Evolutionary conservation across 2,329 filamentous ascomycete genomes (phyloP).

Genomic region (Didymella exigua): DNA sequence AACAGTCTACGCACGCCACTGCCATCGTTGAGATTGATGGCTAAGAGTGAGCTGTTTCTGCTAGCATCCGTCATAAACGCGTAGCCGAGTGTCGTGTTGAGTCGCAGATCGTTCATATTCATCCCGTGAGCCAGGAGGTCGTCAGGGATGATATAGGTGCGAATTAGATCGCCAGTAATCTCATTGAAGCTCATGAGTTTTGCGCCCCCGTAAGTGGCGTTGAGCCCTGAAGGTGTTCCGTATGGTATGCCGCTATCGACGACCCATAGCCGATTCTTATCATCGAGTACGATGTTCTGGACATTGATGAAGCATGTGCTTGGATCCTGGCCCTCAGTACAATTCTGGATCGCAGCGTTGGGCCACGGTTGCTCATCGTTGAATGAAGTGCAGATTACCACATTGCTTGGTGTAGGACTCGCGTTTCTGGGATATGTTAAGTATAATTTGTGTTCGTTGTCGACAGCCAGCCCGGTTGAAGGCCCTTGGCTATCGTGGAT

Average conservation of each 20-base stretch:
- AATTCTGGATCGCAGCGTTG: conserved; percentile 50
- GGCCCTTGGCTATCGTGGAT: conserved; percentile 48
- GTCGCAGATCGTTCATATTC: conserved; percentile 52
- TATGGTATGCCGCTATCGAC: conserved; percentile 51
- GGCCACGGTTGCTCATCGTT: conserved; percentile 50
- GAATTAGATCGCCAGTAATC: conserved; percentile 38
- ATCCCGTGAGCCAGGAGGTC: conserved; percentile 42
- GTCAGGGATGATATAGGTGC: conserved; percentile 49
- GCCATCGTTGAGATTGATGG: conserved; percentile 49
- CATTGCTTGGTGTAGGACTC: conserved; percentile 46
- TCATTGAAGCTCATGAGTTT: conserved; percentile 53
- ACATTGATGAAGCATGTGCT: conserved; percentile 55
- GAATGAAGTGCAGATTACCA: conserved; percentile 49
- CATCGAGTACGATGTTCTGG: conserved; percentile 53
- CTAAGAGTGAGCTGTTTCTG: conserved; percentile 46
- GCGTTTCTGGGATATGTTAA: conserved; percentile 52
- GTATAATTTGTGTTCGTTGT: conserved; percentile 47
- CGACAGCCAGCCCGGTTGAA: conserved; percentile 50
- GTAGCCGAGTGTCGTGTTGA: conserved; percentile 53
- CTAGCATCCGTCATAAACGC: conserved; percentile 53
- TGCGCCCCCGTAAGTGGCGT: conserved; percentile 43
- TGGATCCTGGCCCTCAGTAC: conserved; percentile 45
- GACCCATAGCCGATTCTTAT: conserved; percentile 48
- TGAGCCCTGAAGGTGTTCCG: conserved; percentile 27
- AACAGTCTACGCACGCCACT: conserved; percentile 45